Evolutionary conservation across 2,329 filamentous ascomycete genomes (phyloP).

Genomic region (Diaporthe ilicicola): DNA sequence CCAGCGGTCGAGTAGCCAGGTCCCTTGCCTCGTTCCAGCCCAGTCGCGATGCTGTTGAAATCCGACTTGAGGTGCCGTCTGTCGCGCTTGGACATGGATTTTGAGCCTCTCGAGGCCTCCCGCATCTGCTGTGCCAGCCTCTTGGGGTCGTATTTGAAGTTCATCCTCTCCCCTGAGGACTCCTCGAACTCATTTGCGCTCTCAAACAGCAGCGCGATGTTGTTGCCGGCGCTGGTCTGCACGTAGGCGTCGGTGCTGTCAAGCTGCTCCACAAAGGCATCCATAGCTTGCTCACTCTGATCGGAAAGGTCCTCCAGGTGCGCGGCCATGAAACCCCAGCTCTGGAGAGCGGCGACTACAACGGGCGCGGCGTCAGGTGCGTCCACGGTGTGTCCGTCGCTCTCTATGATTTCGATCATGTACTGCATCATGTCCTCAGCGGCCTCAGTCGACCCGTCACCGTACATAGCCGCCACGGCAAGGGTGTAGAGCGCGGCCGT

Average conservation of each 20-base stretch:
- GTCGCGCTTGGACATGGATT: slow-evolving; percentile 58
- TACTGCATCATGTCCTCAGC: slow-evolving; percentile 78
- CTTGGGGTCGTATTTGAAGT: slow-evolving; percentile 61
- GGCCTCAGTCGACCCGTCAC: slow-evolving; percentile 74
- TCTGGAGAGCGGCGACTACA: slow-evolving; percentile 77
- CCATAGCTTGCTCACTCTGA: slow-evolving; percentile 75
- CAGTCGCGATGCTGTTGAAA: slow-evolving; percentile 62
- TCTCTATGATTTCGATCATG: slow-evolving; percentile 79
- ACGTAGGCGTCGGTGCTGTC: slow-evolving; percentile 77
- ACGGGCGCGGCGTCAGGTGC: slow-evolving; percentile 75
- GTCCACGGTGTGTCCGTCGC: slow-evolving; percentile 77
- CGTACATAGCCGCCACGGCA: slow-evolving; percentile 76
- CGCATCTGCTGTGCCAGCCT: slow-evolving; percentile 56
- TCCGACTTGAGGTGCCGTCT: slow-evolving; percentile 57
- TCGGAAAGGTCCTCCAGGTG: slow-evolving; percentile 78
- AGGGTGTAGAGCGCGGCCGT: slow-evolving; percentile 77
- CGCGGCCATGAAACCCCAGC: slow-evolving; percentile 84
- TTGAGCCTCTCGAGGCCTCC: slow-evolving; percentile 57
- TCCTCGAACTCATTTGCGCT: slow-evolving; percentile 63
- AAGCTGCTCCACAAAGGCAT: slow-evolving; percentile 86
- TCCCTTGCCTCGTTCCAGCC: slow-evolving; percentile 61
- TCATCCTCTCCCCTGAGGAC: slow-evolving; percentile 57
- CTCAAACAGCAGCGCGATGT: slow-evolving; percentile 86
- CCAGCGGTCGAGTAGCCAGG: slow-evolving; percentile 62
- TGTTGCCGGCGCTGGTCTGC: slow-evolving; percentile 79